phyloP scores from a whole-genome alignment of 2,329 filamentous ascomycete species.

The Sporothrix inflata region DNA sequence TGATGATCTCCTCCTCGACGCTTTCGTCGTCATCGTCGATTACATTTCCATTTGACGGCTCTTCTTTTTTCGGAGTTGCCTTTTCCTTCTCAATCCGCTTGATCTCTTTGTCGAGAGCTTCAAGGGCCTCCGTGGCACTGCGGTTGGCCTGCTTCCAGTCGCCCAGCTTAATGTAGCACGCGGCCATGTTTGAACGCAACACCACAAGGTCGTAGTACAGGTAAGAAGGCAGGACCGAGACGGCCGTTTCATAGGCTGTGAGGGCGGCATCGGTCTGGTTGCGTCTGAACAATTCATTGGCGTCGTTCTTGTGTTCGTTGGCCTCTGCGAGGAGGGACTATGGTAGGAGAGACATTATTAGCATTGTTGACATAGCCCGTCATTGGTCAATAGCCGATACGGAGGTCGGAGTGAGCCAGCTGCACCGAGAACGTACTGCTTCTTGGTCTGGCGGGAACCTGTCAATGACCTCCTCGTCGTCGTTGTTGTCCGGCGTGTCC shows the following conservation, averaged over 20 bases:
- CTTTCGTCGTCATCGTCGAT: constrained; percentile 57
- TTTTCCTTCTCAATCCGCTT: constrained; percentile 50
- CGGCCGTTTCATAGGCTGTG: constrained; percentile 78
- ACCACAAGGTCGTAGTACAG: constrained; percentile 88
- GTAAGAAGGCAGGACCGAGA: constrained; percentile 78
- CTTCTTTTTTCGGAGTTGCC: constrained; percentile 38
- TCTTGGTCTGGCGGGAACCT: constrained; percentile 60
- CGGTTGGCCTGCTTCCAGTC: constrained; percentile 85
- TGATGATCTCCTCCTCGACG: constrained; percentile 62
- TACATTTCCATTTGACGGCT: constrained; percentile 52
- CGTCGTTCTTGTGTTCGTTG: constrained; percentile 71
- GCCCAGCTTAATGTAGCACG: constrained; percentile 81
- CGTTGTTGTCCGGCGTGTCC: constrained; percentile 36
- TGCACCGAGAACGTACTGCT: constrained; percentile 35
- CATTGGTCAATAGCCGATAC: not conserved
- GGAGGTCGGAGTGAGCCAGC: not conserved
- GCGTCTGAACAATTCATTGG: constrained; percentile 77
- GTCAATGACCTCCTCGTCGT: constrained; percentile 36
- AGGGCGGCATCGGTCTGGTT: constrained; percentile 77
- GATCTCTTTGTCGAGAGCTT: constrained; percentile 68
- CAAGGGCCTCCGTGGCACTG: constrained; percentile 71
- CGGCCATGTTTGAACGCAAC: constrained; percentile 84
- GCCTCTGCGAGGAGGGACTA: constrained; percentile 70
- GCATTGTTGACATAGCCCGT: not conserved
- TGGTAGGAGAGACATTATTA: not conserved